A percentile compares a stretch with the other conserved stretches of the same genome.
Conservation (phyloP, 495 filamentous ascomycete species). For the Glarea lozoyensis region DNA sequence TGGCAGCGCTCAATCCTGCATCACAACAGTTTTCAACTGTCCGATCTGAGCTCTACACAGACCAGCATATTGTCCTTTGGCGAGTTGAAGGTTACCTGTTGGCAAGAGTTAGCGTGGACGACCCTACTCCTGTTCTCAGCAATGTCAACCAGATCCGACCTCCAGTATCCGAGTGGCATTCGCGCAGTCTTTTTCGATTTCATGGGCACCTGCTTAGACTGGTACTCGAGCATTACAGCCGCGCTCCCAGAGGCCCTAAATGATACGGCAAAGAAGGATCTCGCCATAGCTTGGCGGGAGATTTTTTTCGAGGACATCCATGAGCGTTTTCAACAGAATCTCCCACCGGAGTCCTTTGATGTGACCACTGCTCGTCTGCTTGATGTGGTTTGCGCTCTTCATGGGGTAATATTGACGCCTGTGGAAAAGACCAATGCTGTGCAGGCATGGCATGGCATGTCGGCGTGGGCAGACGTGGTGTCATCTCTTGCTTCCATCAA, state of each 20-base stretch:
- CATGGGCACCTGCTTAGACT: slow-evolving; percentile 39
- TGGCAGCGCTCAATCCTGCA: too few species aligned
- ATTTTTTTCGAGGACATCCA: too few species aligned
- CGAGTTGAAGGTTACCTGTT: too few species aligned
- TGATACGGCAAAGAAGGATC: slow-evolving; percentile 22
- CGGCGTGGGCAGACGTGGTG: slow-evolving; percentile 37
- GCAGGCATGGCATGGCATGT: slow-evolving; percentile 34
- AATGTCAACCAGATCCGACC: too few species aligned
- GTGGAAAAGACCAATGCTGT: slow-evolving; percentile 6
- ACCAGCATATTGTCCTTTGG: too few species aligned
- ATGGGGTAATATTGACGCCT: slow-evolving; percentile 41
- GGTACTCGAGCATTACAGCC: slow-evolving; percentile 26
- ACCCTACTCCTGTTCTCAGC: too few species aligned
- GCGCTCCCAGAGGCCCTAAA: slow-evolving; percentile 21
- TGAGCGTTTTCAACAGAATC: too few species aligned
- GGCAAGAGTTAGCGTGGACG: too few species aligned
- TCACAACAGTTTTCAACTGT: too few species aligned
- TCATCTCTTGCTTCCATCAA: slow-evolving; percentile 15
- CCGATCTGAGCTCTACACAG: too few species aligned
- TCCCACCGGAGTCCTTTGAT: too few species aligned
- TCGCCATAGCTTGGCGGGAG: slow-evolving; percentile 41
- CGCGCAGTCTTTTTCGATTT: slow-evolving; percentile 40
- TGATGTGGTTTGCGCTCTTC: slow-evolving; percentile 23
- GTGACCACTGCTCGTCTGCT: slow-evolving; percentile 30
- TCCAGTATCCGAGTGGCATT: too few species aligned